Percentiles rank a stretch among this genome's conserved stretches.
These are phyloP conservation scores for Erodium maritimum DNA, from an alignment of 345 rosid genomes.

Conservation along the genomic window DNA sequence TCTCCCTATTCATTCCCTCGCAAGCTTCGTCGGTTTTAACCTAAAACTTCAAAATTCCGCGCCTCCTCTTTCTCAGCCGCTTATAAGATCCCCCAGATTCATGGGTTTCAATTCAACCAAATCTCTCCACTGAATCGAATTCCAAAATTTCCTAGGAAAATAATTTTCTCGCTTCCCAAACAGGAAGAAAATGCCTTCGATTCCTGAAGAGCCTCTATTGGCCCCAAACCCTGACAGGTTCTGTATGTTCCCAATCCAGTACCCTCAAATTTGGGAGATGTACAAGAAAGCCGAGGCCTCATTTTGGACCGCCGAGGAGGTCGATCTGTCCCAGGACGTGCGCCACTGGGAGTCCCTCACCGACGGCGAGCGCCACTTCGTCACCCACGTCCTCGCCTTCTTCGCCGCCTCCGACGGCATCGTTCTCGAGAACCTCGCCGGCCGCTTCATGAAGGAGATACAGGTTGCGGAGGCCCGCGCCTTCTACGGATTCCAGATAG, in stretches of 20 bases:
- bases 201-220: constrained; percentile 76
- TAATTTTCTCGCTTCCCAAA: background rate
- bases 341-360: constrained; percentile 73
- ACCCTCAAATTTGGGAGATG: constrained; percentile 94
- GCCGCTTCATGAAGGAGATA: constrained; percentile 83
- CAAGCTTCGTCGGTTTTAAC: too few relatives aligned
- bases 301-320: constrained; percentile 98
- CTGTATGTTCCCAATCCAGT: constrained; percentile 92
- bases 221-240: constrained; percentile 66
- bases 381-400: constrained; percentile 86
- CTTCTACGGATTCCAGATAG: constrained; percentile 92
- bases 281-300: constrained; percentile 97
- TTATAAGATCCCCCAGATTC: constrained; percentile 3
- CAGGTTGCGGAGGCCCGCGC: constrained; percentile 97
- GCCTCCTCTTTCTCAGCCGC: background rate
- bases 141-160: too few relatives aligned
- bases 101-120: background rate
- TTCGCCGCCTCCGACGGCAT: constrained; percentile 96
- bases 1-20: background rate
- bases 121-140: background rate
- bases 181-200: constrained; percentile 45
- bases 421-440: constrained; percentile 79
- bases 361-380: constrained; percentile 68
- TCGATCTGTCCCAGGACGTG: constrained; percentile 67
- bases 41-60: too few relatives aligned